A percentile compares a stretch with the other conserved stretches of the same genome.
Conservation (phyloP, 805 yeast genomes). For the Kodamaea kakaduensis region DNA sequence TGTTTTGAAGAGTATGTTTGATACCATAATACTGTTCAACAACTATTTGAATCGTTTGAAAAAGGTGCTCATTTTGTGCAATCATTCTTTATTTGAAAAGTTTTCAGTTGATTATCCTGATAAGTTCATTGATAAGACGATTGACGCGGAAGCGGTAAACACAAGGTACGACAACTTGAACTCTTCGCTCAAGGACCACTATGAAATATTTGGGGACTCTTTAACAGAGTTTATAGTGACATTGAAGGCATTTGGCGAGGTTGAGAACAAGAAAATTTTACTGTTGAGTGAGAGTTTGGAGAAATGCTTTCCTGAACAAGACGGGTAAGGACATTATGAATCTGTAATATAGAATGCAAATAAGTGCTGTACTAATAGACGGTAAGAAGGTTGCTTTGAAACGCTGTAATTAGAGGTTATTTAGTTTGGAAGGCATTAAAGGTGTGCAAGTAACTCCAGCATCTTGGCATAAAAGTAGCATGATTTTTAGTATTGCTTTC, state of each 20-base stretch:
- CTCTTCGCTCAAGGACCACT: conserved; percentile 39
- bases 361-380: too few relatives aligned
- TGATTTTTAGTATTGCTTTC: too few relatives aligned
- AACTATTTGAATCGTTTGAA: conserved; percentile 50
- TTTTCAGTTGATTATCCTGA: conserved; percentile 30
- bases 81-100: conserved; percentile 42
- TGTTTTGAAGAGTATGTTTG: conserved; percentile 42
- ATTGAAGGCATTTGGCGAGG: conserved; percentile 45
- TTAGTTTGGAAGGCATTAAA: too few relatives aligned
- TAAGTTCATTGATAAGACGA: conserved; percentile 36
- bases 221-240: conserved; percentile 45
- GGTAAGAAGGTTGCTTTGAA: too few relatives aligned
- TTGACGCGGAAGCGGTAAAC: conserved; percentile 36
- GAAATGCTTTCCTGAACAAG: conserved; percentile 26
- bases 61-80: conserved; percentile 49
- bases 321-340: not conserved
- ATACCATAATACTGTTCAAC: conserved; percentile 45
- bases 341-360: conserved; percentile 3
- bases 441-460: too few relatives aligned
- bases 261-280: conserved; percentile 45
- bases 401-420: too few relatives aligned
- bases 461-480: too few relatives aligned
- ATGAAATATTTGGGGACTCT: conserved; percentile 42
- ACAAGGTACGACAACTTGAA: conserved; percentile 40
- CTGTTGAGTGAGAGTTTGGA: conserved; percentile 43